Conservation (phyloP, 345 rosid species). For the Aquilaria sinensis region DNA sequence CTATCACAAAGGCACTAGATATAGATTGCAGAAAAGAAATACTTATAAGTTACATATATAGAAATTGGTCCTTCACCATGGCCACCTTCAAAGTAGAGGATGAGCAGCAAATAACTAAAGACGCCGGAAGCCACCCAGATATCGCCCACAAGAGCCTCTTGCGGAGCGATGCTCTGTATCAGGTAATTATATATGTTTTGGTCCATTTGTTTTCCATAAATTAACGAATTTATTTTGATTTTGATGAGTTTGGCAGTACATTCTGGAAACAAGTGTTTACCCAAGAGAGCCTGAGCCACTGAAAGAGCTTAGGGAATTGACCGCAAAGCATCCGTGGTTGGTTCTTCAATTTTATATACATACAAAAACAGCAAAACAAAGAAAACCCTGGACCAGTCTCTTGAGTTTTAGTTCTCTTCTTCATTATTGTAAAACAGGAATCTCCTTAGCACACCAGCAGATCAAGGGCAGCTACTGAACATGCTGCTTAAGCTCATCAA, state of each 20-base stretch:
- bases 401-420: background rate
- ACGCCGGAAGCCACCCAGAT: no score
- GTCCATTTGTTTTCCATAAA: background rate
- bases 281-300: conserved; percentile 55
- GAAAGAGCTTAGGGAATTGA: conserved; percentile 47
- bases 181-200: conserved; percentile 18
- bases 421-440: conserved; percentile 13
- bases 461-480: conserved; percentile 57
- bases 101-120: no score
- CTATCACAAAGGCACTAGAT: no score
- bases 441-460: conserved; percentile 47
- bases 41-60: no score
- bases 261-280: conserved; percentile 55
- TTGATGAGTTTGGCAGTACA: conserved; percentile 29
- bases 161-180: conserved; percentile 38
- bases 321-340: conserved; percentile 46
- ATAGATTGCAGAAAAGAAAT: no score
- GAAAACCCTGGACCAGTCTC: no score
- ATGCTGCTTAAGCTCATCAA: conserved; percentile 45
- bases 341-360: background rate
- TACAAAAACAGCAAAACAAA: no score
- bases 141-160: background rate
- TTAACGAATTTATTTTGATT: background rate
- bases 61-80: no score
- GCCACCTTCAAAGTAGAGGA: no score